These are phyloP conservation scores for Sclerotinia trifoliorum DNA, from an alignment of 2,329 filamentous ascomycete genomes.

Conservation along the genomic window DNA sequence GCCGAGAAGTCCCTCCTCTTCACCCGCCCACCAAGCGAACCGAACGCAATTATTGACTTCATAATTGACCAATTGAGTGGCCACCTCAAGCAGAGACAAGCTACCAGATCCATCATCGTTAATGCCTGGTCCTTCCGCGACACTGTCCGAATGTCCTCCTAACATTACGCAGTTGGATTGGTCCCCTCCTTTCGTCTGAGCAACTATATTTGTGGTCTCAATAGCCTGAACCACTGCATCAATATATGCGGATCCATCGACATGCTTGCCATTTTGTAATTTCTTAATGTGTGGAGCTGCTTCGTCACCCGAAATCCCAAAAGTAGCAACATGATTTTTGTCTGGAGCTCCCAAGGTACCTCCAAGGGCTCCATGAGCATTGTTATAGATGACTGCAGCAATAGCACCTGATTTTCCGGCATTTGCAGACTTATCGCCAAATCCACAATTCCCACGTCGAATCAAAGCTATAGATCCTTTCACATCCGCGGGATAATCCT, in stretches of 20 bases:
- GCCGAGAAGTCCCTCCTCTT: constrained; percentile 64
- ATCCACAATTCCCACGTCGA: constrained; percentile 66
- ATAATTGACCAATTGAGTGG: constrained; percentile 57
- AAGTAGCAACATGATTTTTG: constrained; percentile 62
- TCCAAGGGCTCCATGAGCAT: constrained; percentile 52
- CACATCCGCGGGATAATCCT: constrained; percentile 61
- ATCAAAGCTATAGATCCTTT: constrained; percentile 68
- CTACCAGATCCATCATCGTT: constrained; percentile 45
- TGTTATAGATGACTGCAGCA: constrained; percentile 67
- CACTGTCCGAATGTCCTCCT: constrained; percentile 63
- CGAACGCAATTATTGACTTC: constrained; percentile 63
- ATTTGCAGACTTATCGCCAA: constrained; percentile 66
- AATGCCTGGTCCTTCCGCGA: constrained; percentile 56
- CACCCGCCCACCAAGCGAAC: constrained; percentile 67
- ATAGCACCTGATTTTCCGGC: constrained; percentile 69
- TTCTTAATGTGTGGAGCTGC: constrained; percentile 56
- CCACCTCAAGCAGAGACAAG: constrained; percentile 59
- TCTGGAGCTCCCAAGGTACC: constrained; percentile 67
- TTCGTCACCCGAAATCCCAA: constrained; percentile 61
- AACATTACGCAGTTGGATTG: constrained; percentile 64
- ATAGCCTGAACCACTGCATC: constrained; percentile 52
- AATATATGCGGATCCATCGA: constrained; percentile 59
- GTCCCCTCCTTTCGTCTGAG: constrained; percentile 60
- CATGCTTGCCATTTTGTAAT: constrained; percentile 50
- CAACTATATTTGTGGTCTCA: constrained; percentile 54